Percentiles rank a stretch among this genome's conserved stretches.
phyloP scores from a whole-genome alignment of 495 filamentous ascomycete genomes.

The Annulohypoxylon maeteangense region DNA sequence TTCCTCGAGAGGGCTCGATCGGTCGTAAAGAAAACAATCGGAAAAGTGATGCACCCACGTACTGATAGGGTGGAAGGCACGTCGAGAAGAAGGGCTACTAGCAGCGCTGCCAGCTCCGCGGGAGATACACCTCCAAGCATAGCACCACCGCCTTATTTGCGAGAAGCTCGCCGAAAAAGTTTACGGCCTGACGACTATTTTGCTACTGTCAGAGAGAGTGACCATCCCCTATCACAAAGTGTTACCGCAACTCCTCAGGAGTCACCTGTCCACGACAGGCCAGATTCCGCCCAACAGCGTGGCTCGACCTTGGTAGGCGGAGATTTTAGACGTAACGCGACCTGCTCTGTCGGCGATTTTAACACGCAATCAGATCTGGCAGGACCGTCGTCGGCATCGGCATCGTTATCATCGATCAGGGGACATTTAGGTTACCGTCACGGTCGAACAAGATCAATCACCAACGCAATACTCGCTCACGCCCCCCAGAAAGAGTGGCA shows the following conservation, averaged over 20 bases:
- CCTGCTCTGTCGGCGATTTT: conserved; percentile 53
- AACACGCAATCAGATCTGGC: conserved; percentile 53
- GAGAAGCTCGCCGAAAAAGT: conserved; percentile 71
- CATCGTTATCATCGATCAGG: conserved; percentile 42
- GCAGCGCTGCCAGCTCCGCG: conserved; percentile 67
- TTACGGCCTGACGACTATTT: conserved; percentile 77
- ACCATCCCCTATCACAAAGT: conserved; percentile 87
- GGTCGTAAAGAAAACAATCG: conserved; percentile 72
- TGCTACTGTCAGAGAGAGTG: conserved; percentile 62
- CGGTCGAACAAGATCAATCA: conserved; percentile 61
- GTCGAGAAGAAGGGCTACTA: conserved; percentile 64
- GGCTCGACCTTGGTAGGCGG: conserved; percentile 55
- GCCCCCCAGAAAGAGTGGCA: conserved; percentile 51
- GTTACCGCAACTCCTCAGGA: conserved; percentile 77
- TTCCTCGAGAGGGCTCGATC: conserved; percentile 81
- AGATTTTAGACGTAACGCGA: conserved; percentile 51
- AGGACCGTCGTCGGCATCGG: conserved; percentile 68
- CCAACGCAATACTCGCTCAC: conserved; percentile 61
- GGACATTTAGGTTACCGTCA: conserved; percentile 47
- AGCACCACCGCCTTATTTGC: conserved; percentile 51
- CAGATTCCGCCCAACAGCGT: conserved; percentile 55
- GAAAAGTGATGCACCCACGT: conserved; percentile 68
- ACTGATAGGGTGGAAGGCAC: conserved; percentile 64
- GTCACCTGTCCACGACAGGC: conserved; percentile 50
- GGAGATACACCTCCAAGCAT: conserved; percentile 55